A percentile compares a stretch with the other conserved stretches of the same genome.
Conservation (phyloP, 805 yeast species). For the Peterozyma xylosa region DNA sequence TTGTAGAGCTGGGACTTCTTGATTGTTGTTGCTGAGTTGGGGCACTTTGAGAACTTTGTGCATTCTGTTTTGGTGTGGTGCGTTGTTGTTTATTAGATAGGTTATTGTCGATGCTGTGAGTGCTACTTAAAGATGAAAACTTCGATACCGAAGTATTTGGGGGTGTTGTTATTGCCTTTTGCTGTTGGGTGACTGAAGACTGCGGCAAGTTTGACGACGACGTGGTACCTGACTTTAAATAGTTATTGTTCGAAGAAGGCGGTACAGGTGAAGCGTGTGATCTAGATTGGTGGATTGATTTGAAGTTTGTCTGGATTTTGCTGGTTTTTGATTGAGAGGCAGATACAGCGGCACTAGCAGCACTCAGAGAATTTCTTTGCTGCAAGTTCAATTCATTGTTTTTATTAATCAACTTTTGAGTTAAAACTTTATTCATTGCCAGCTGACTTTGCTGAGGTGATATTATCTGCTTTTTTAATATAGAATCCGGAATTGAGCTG, state of each 20-base stretch:
- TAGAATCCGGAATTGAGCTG: conserved; percentile 20
- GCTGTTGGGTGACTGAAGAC: not conserved
- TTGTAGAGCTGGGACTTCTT: not conserved
- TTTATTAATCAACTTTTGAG: conserved; percentile 22
- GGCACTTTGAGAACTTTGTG: not conserved
- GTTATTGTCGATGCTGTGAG: not conserved
- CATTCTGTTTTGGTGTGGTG: not conserved
- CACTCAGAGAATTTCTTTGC: conserved; percentile 11
- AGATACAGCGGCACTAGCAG: conserved; percentile 12
- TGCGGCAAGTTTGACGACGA: not conserved
- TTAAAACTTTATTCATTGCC: conserved; percentile 24
- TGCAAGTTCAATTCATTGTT: conserved; percentile 18
- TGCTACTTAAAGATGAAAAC: not conserved
- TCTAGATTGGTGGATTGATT: conserved; percentile 1
- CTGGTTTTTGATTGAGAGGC: conserved; percentile 13
- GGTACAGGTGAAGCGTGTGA: not conserved
- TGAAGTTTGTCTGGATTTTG: not conserved
- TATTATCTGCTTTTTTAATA: conserved; percentile 20
- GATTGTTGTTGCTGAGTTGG: not conserved
- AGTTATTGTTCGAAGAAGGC: no score
- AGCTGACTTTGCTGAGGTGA: conserved; percentile 24
- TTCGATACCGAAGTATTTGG: not conserved
- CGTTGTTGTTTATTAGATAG: not conserved
- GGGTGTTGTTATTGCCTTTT: not conserved
- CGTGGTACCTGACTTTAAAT: no score